Evolutionary conservation across 768 basidiomycete genomes (phyloP).

Genomic region (Hirschioporus abietinus): DNA sequence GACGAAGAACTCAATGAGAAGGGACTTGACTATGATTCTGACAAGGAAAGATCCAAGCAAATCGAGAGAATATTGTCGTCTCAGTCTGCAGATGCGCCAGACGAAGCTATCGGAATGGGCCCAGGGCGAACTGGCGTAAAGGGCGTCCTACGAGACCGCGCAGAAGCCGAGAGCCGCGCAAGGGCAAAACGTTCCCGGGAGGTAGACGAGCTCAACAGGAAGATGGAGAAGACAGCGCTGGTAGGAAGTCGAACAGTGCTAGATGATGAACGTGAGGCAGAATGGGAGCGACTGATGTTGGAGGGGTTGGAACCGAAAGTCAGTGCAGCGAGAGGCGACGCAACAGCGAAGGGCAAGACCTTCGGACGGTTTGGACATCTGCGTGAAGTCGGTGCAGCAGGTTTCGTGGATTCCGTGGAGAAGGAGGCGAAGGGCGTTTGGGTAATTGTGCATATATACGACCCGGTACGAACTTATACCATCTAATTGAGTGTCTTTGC

Average conservation of each 20-base stretch:
- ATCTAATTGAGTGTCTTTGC: background rate
- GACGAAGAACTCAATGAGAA: slow-evolving; percentile 39
- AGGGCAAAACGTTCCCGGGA: slow-evolving; percentile 50
- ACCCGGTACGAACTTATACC: slow-evolving; percentile 48
- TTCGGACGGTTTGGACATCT: slow-evolving; percentile 66
- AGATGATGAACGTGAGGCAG: slow-evolving; percentile 64
- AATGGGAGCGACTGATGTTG: slow-evolving; percentile 40
- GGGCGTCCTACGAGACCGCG: slow-evolving; percentile 77
- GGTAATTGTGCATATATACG: slow-evolving; percentile 85
- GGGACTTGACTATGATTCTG: slow-evolving; percentile 37
- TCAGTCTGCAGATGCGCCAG: slow-evolving; percentile 12
- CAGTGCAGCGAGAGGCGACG: slow-evolving; percentile 31
- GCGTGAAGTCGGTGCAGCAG: slow-evolving; percentile 70
- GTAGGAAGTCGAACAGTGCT: slow-evolving; percentile 61
- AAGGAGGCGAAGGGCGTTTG: slow-evolving; percentile 61
- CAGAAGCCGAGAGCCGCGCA: slow-evolving; percentile 57
- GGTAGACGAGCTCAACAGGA: slow-evolving; percentile 43
- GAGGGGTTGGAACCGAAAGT: slow-evolving; percentile 26
- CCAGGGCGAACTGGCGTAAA: slow-evolving; percentile 86
- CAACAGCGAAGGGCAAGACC: slow-evolving; percentile 39
- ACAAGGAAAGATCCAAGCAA: slow-evolving; percentile 29
- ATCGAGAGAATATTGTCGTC: slow-evolving; percentile 19
- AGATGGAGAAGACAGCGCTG: slow-evolving; percentile 61
- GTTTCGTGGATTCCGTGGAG: slow-evolving; percentile 73
- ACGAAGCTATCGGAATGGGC: slow-evolving; percentile 75